These are phyloP conservation scores for Trichoderma hamatum DNA, from an alignment of 2,329 filamentous ascomycete genomes.

Conservation along the genomic window DNA sequence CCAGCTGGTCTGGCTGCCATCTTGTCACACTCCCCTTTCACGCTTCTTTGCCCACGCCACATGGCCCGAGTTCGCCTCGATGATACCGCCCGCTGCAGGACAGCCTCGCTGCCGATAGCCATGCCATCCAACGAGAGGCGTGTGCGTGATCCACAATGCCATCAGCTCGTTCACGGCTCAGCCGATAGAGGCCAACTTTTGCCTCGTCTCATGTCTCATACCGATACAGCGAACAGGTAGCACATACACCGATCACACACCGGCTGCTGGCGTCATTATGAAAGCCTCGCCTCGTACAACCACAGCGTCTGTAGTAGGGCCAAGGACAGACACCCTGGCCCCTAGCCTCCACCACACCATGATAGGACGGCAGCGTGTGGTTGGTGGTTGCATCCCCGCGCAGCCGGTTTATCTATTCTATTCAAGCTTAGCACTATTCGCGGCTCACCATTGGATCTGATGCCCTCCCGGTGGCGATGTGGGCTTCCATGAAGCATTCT, in stretches of 20 bases:
- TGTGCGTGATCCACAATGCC: background rate
- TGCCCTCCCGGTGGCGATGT: conserved; percentile 21
- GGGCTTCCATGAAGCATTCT: conserved; percentile 27
- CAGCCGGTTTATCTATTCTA: background rate
- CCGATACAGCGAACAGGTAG: background rate
- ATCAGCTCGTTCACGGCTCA: conserved; percentile 12
- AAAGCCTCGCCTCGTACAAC: background rate
- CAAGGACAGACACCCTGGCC: background rate
- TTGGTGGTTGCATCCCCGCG: conserved; percentile 25
- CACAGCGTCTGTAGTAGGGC: background rate
- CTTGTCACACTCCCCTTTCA: conserved; percentile 1
- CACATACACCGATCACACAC: background rate
- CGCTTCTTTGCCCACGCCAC: conserved; percentile 7
- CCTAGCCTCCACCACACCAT: background rate
- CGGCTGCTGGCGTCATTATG: background rate
- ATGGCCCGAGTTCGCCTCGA: conserved; percentile 11
- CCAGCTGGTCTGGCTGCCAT: background rate
- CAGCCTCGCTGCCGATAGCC: background rate
- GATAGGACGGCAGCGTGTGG: conserved; percentile 22
- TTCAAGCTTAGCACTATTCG: conserved; percentile 7
- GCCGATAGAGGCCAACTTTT: background rate
- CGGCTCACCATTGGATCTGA: conserved; percentile 19
- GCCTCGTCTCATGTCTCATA: background rate
- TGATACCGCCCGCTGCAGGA: background rate
- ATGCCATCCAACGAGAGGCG: background rate